These are phyloP conservation scores for Pythium utonaiense DNA, from an alignment of 352 stramenopile species.

Conservation along the genomic window DNA sequence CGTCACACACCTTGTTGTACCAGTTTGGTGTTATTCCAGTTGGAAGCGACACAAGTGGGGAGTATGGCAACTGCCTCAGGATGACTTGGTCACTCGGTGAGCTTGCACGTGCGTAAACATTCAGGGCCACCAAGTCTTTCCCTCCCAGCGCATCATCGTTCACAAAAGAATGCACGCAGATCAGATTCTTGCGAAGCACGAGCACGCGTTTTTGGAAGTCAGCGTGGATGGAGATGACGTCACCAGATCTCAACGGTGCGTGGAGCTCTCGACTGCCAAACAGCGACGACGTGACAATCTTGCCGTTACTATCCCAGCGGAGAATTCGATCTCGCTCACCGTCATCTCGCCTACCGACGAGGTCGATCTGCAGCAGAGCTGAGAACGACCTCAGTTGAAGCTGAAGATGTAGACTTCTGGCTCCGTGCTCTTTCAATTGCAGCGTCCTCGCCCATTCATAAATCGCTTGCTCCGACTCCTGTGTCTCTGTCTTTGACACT, in stretches of 20 bases:
- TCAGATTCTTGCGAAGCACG: constrained; percentile 12
- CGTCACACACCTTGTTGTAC: constrained; percentile 60
- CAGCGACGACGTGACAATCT: not conserved
- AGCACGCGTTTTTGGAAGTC: not conserved
- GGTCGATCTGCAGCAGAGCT: not conserved
- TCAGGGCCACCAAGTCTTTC: not conserved
- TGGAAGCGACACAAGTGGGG: constrained; percentile 35
- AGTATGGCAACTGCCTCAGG: constrained; percentile 20
- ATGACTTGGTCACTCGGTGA: constrained; percentile 1
- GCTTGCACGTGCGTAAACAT: not conserved
- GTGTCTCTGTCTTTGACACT: not conserved
- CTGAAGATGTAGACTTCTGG: not conserved
- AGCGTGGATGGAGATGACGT: constrained; percentile 29
- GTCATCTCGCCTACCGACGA: not conserved
- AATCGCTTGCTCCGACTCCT: constrained; percentile 1
- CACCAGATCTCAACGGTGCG: constrained; percentile 28
- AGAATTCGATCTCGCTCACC: not conserved
- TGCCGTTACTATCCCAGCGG: constrained; percentile 4
- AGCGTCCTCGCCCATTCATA: constrained; percentile 4
- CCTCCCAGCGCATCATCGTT: not conserved
- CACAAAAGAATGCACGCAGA: not conserved
- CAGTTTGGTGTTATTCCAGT: constrained; percentile 35
- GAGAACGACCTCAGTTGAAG: constrained; percentile 2
- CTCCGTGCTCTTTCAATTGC: not conserved
- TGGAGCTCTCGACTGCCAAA: not conserved